These are phyloP conservation scores for Gymnopus androsaceus DNA, from an alignment of 1,284 basidiomycete genomes.

Conservation along the genomic window DNA sequence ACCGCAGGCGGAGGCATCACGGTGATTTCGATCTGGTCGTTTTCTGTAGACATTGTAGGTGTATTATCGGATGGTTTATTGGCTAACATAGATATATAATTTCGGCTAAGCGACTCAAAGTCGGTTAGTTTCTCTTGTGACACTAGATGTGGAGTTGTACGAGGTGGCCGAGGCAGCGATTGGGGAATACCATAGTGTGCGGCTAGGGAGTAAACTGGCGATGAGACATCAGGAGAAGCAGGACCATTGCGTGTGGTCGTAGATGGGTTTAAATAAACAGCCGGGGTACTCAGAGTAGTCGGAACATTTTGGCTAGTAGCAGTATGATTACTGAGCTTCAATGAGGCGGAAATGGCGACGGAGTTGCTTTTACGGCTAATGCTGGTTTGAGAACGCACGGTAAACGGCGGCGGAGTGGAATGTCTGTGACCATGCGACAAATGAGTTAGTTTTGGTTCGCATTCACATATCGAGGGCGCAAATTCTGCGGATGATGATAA, in stretches of 20 bases:
- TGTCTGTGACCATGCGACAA: constrained; percentile 13
- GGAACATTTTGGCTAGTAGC: constrained; percentile 45
- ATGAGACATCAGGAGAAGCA: constrained; percentile 23
- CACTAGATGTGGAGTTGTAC: constrained; percentile 43
- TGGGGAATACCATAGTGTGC: constrained; percentile 76
- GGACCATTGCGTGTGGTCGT: constrained; percentile 35
- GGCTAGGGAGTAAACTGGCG: constrained; percentile 36
- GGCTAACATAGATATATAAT: constrained; percentile 46
- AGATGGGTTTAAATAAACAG: constrained; percentile 35
- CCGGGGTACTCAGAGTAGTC: constrained; percentile 40
- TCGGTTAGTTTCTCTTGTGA: constrained; percentile 1
- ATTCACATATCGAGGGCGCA: not conserved
- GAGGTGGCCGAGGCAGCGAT: constrained; percentile 64
- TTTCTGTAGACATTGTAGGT: constrained; percentile 13
- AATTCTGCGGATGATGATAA: constrained; percentile 1
- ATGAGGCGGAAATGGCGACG: constrained; percentile 42
- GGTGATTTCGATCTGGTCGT: constrained; percentile 9
- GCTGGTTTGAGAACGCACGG: constrained; percentile 4
- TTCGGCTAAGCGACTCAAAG: constrained; percentile 9
- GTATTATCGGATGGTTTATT: constrained; percentile 35
- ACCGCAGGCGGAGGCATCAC: constrained; percentile 7
- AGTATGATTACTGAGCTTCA: constrained; percentile 27
- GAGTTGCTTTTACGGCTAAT: not conserved
- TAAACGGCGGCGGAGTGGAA: constrained; percentile 5
- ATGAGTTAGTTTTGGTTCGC: constrained; percentile 10